A percentile compares a stretch with the other conserved stretches of the same genome.
phyloP scores from a whole-genome alignment of 345 rosid genomes.

The Combretum micranthum region DNA sequence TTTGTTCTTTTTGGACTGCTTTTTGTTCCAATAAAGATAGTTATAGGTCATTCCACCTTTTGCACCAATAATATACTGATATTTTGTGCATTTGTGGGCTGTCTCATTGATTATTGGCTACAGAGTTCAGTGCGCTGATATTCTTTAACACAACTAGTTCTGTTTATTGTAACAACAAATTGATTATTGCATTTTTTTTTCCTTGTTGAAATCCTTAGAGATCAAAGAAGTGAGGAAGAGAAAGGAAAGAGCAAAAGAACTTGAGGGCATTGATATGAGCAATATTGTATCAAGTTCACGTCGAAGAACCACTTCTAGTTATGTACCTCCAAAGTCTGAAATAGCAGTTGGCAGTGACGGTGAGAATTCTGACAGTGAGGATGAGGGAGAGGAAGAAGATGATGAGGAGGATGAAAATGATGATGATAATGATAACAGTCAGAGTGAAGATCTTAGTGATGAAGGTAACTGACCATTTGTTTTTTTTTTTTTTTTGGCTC shows the following conservation, averaged over 20 bases:
- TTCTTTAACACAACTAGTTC: too few species aligned
- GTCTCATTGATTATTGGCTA: too few species aligned
- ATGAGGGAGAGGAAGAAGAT: constrained; percentile 25
- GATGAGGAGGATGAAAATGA: constrained; percentile 24
- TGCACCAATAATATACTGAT: too few species aligned
- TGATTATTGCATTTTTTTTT: background rate
- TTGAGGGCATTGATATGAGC: constrained; percentile 82
- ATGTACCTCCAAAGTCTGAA: constrained; percentile 60
- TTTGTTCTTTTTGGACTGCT: too few species aligned
- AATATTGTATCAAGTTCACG: constrained; percentile 79
- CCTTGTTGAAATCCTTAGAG: constrained; percentile 33
- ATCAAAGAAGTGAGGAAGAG: constrained; percentile 74
- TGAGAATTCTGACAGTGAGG: constrained; percentile 38
- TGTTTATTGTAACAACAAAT: too few species aligned
- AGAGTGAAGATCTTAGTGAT: constrained; percentile 31
- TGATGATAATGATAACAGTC: constrained; percentile 27
- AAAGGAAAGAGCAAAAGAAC: constrained; percentile 72
- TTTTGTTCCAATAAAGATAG: too few species aligned
- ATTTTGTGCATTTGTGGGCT: too few species aligned
- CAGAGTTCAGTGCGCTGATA: too few species aligned
- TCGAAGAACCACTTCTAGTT: constrained; percentile 62
- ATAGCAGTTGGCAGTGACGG: constrained; percentile 45
- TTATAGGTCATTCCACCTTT: too few species aligned
- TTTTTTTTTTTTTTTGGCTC: background rate
- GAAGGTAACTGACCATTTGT: constrained; percentile 29